These are phyloP conservation scores for Bromus sterilis DNA, from an alignment of 176 grass and related monocot species.

Conservation along the genomic window DNA sequence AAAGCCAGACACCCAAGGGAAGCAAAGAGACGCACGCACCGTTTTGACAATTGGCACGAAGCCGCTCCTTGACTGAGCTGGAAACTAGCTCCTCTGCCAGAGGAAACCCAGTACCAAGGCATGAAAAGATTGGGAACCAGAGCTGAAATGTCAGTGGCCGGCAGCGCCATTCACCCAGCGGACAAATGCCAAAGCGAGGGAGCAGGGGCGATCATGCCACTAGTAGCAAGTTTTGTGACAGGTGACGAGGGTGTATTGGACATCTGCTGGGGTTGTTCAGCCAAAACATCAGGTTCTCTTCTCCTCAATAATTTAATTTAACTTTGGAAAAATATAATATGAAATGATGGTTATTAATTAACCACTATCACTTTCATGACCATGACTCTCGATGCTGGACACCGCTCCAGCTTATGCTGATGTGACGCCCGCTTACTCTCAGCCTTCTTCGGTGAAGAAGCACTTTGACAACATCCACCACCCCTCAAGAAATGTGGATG, in stretches of 20 bases:
- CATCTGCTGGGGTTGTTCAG: neutral
- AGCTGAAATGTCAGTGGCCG: too few species aligned
- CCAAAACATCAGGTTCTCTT: neutral
- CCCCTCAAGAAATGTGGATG: neutral
- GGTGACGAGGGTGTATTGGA: neutral
- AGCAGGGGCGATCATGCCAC: too few species aligned
- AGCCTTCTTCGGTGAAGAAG: neutral
- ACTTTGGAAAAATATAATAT: neutral
- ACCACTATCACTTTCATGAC: slow-evolving; percentile 9
- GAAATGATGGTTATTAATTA: neutral
- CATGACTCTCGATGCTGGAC: slow-evolving; percentile 2
- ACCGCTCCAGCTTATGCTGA: slow-evolving; percentile 18
- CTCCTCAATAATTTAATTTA: neutral
- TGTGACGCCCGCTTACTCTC: neutral
- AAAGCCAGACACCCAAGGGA: too few species aligned
- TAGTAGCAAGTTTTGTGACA: neutral
- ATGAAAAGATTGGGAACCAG: too few species aligned
- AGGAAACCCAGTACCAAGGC: too few species aligned
- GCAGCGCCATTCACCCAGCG: too few species aligned
- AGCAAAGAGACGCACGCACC: too few species aligned
- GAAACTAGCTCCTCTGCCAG: too few species aligned
- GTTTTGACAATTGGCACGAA: too few species aligned
- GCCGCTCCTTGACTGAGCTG: too few species aligned
- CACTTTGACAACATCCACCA: neutral
- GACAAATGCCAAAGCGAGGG: too few species aligned